These are phyloP conservation scores for Murraya koenigii DNA, from an alignment of 345 rosid genomes.

Conservation along the genomic window DNA sequence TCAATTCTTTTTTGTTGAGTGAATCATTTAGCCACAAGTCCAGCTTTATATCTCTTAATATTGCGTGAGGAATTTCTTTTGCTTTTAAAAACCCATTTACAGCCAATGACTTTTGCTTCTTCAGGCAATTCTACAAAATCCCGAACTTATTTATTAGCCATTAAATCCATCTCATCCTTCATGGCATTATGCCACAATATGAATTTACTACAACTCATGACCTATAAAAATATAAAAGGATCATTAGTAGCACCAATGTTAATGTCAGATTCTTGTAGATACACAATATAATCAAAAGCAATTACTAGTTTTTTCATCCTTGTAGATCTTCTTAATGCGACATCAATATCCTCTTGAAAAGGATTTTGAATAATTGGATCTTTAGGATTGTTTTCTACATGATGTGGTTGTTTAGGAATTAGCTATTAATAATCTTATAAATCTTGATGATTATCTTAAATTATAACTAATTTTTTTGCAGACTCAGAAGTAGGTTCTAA, in stretches of 20 bases:
- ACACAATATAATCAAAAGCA: neutral
- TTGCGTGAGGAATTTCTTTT: neutral
- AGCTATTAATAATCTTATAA: too few species aligned
- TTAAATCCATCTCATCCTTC: neutral
- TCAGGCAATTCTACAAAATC: neutral
- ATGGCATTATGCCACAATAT: neutral
- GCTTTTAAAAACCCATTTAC: too few species aligned
- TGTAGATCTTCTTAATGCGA: neutral
- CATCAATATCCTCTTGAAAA: too few species aligned
- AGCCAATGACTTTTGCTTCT: neutral
- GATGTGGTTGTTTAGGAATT: too few species aligned
- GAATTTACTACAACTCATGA: neutral
- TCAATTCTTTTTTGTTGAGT: too few species aligned
- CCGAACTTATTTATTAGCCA: neutral
- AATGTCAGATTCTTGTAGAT: too few species aligned
- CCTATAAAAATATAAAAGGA: neutral
- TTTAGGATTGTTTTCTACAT: too few species aligned
- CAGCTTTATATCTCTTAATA: neutral
- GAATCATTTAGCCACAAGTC: neutral
- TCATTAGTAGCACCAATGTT: too few species aligned
- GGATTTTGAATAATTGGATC: too few species aligned
- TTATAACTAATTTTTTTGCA: too few species aligned
- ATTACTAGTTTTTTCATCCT: neutral
- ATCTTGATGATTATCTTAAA: too few species aligned
- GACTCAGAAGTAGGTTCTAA: too few species aligned